Conservation (phyloP, 148 eudicot species). For the Nepenthes mirabilis region DNA sequence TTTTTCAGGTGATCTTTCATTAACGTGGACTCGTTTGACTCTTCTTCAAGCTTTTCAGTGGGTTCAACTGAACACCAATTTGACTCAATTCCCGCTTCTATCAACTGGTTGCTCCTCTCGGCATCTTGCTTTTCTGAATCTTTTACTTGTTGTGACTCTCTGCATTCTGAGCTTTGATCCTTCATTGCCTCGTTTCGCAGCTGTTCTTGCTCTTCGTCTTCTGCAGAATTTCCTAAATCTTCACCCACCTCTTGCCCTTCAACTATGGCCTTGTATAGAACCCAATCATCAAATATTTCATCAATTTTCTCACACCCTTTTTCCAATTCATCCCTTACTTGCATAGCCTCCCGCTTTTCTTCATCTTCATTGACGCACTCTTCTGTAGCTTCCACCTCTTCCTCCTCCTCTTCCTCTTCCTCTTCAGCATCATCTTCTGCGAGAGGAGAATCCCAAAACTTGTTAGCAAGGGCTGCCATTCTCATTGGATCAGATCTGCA, state of each 20-base stretch:
- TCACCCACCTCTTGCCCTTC: conserved; percentile 1
- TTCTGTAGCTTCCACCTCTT: conserved; percentile 7
- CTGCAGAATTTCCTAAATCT: conserved; percentile 6
- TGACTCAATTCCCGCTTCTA: neutral
- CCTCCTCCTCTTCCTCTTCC: conserved; percentile 8
- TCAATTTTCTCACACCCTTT: conserved; percentile 2
- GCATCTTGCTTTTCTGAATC: neutral
- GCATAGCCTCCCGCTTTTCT: conserved; percentile 3
- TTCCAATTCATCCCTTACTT: conserved; percentile 1
- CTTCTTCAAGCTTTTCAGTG: conserved; percentile 8
- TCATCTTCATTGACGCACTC: neutral
- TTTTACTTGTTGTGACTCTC: neutral
- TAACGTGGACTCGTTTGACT: neutral
- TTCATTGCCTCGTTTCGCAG: neutral
- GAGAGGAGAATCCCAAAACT: conserved; percentile 31
- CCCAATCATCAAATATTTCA: conserved; percentile 7
- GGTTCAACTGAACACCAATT: conserved; percentile 2
- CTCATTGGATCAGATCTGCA: conserved; percentile 88
- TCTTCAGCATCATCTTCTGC: conserved; percentile 3
- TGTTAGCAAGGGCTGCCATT: conserved; percentile 56
- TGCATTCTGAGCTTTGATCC: conserved; percentile 1
- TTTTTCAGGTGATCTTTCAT: conserved; percentile 1
- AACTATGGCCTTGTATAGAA: neutral
- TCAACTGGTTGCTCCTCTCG: conserved; percentile 1
- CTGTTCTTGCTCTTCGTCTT: conserved; percentile 3